Conservation (phyloP, 2,329 filamentous ascomycete genomes). For the Epichloe aotearoae region DNA sequence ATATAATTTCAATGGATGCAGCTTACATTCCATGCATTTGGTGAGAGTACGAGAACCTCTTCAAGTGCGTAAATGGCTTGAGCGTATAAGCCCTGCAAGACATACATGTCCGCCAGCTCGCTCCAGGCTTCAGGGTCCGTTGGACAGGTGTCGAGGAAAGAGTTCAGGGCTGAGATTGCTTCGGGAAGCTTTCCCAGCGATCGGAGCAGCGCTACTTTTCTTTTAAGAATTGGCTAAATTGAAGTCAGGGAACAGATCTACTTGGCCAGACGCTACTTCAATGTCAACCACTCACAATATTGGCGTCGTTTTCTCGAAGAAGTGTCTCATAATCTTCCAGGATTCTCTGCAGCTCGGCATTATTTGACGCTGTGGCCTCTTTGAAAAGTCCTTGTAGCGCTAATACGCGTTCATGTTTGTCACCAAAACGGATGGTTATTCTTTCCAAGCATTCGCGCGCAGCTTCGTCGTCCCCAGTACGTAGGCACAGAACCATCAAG, state of each 20-base stretch:
- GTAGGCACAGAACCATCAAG: constrained; percentile 69
- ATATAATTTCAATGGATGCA: neutral
- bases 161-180: constrained; percentile 59
- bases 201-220: constrained; percentile 66
- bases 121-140: constrained; percentile 91
- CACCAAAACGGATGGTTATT: constrained; percentile 68
- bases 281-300: constrained; percentile 47
- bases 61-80: constrained; percentile 84
- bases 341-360: constrained; percentile 52
- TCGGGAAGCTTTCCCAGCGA: constrained; percentile 58
- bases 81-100: constrained; percentile 60
- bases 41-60: constrained; percentile 73
- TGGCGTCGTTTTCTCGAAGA: constrained; percentile 59
- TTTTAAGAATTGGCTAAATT: constrained; percentile 67
- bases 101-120: constrained; percentile 79
- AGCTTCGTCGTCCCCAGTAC: constrained; percentile 67
- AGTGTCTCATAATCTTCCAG: constrained; percentile 68
- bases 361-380: constrained; percentile 62
- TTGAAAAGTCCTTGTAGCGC: constrained; percentile 71
- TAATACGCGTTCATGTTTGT: constrained; percentile 73
- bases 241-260: constrained; percentile 12
- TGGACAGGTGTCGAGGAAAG: constrained; percentile 68
- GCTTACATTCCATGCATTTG: constrained; percentile 90
- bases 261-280: neutral
- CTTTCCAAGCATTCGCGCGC: constrained; percentile 64